Evolutionary conservation across 2,329 filamentous ascomycete species (phyloP), one percentile per base, ranked within the genome.

Genomic region (Colletotrichum kahawae): DNA sequence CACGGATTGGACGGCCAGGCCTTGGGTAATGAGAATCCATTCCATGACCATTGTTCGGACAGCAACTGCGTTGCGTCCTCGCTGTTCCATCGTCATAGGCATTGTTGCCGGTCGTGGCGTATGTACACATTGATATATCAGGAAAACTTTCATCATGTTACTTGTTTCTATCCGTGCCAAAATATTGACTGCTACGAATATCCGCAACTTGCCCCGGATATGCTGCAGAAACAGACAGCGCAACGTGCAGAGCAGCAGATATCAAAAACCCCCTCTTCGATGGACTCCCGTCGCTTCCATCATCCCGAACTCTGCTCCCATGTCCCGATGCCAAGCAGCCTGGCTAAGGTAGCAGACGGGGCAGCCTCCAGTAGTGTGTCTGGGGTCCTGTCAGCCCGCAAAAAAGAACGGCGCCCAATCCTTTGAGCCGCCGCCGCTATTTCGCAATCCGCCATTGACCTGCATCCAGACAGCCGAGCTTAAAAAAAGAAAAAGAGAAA

Each of bases 401-500:
- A 56, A 65, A 67, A 7, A 24, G 36, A 27, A 63, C 51, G 43
- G 67, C 60, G n/a, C 43, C 67, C 71, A 67, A 66, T 73, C 63
- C 73, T 57, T 73, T 64, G 63, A 75, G 69, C 73, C 69, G 73
- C 69, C 69, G 67, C 70, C 56, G 43, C 69, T 54, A 64, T 38
- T 75, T 74, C 62, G 67, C 67, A 66, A 71, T 71, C 69, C 68
- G 68, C 67, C 67, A 62, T 27, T 24, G 38, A 72, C 63, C 68
- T 75, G 72, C 69, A 75, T 75, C 69, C 63, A 75, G 73, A 75
- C 73, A 75, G 57, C 73, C 73, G 69, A 75, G 69, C 69, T 75
- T 72, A 59, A 64, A 73, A 71, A 72, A 72, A 59, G 69, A 65
- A 54, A 51, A 57, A 67, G 63, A 59, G 63, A 67, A 67, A 68